These are phyloP conservation scores for Russula vinacea DNA, from an alignment of 768 basidiomycete genomes.

Conservation along the genomic window DNA sequence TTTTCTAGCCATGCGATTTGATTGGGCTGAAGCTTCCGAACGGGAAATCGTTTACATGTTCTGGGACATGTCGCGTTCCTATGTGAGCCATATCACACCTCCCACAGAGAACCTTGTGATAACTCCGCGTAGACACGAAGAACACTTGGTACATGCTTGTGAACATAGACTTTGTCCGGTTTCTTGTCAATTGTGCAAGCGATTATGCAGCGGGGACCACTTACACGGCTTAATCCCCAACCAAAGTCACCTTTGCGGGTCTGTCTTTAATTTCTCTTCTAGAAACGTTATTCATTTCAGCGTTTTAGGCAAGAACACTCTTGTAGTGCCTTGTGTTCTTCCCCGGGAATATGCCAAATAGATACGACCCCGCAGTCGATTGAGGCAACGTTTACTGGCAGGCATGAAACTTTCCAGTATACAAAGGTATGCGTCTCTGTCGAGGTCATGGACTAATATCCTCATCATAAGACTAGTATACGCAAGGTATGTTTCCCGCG, in stretches of 20 bases:
- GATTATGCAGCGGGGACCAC: slow-evolving; percentile 50
- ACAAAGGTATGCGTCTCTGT: slow-evolving; percentile 49
- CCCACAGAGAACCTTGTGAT: neutral
- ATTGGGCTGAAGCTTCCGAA: slow-evolving; percentile 17
- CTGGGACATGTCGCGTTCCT: slow-evolving; percentile 20
- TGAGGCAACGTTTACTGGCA: slow-evolving; percentile 59
- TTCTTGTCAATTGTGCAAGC: slow-evolving; percentile 52
- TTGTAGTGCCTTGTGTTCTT: slow-evolving; percentile 45
- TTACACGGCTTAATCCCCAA: slow-evolving; percentile 47
- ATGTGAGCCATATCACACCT: slow-evolving; percentile 13
- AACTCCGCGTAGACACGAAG: slow-evolving; percentile 41
- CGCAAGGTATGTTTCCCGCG: slow-evolving; percentile 44
- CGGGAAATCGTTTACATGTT: slow-evolving; percentile 23
- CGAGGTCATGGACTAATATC: neutral
- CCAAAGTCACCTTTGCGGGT: slow-evolving; percentile 60
- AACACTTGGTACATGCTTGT: slow-evolving; percentile 50
- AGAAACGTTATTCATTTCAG: neutral
- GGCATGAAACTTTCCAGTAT: slow-evolving; percentile 59
- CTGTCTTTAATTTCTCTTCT: slow-evolving; percentile 14
- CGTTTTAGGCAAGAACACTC: slow-evolving; percentile 49
- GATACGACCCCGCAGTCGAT: slow-evolving; percentile 58
- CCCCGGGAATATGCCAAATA: slow-evolving; percentile 55
- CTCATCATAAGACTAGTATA: slow-evolving; percentile 40
- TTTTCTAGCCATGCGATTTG: slow-evolving; percentile 25
- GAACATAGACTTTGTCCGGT: slow-evolving; percentile 54